Conservation (phyloP, 192 early-diverging fungal species). For the Glomus cerebriforme region DNA sequence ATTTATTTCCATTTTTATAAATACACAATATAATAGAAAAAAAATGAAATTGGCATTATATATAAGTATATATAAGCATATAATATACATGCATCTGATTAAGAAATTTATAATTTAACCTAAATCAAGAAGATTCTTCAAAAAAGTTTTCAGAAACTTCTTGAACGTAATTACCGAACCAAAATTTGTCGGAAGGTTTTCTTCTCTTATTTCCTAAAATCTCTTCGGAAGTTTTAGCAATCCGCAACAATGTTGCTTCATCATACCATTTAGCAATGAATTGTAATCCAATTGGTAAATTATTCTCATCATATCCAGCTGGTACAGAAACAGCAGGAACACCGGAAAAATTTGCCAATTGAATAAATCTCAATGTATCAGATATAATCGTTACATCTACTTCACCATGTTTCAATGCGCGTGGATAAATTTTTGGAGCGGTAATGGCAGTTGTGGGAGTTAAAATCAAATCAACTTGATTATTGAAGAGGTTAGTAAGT, state of each 20-base stretch:
- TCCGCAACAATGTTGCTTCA: slow-evolving; percentile 60
- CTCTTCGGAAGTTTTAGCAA: slow-evolving; percentile 58
- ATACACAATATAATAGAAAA: no score
- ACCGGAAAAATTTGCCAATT: slow-evolving; percentile 66
- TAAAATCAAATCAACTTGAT: slow-evolving; percentile 61
- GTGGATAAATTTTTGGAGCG: slow-evolving; percentile 52
- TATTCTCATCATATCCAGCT: slow-evolving; percentile 54
- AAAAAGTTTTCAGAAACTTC: background rate
- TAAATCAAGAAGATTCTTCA: background rate
- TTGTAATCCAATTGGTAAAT: slow-evolving; percentile 67
- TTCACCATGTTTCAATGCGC: slow-evolving; percentile 50
- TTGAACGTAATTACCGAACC: slow-evolving; percentile 27
- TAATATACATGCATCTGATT: no score
- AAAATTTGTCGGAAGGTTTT: slow-evolving; percentile 34
- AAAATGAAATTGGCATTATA: no score
- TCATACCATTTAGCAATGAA: slow-evolving; percentile 72
- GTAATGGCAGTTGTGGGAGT: slow-evolving; percentile 62
- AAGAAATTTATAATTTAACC: no score
- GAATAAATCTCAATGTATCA: slow-evolving; percentile 60
- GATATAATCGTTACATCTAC: slow-evolving; percentile 53
- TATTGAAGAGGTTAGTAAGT: slow-evolving; percentile 50
- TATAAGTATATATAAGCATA: no score
- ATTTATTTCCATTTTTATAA: no score
- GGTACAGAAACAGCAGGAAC: slow-evolving; percentile 66
- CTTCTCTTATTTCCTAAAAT: slow-evolving; percentile 40